A percentile compares a stretch with the other conserved stretches of the same genome.
Evolutionary conservation across 768 basidiomycete genomes (phyloP).

Genomic region (Tulasnella sp.): DNA sequence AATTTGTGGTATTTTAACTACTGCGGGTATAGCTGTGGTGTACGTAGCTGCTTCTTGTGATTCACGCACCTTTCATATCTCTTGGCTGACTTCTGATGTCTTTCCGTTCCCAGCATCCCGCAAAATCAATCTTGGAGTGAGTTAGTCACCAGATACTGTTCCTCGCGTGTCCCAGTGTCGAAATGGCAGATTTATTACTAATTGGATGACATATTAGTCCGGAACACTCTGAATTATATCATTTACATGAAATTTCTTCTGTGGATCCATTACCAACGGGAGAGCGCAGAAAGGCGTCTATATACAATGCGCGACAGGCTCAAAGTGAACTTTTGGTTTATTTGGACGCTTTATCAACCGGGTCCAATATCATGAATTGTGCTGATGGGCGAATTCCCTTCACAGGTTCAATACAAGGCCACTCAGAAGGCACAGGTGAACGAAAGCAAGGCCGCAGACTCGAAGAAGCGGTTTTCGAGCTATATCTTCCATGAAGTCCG

Average conservation of each 20-base stretch:
- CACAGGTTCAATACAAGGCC: slow-evolving; percentile 40
- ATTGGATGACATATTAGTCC: background rate
- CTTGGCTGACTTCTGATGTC: background rate
- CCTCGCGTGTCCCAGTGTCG: background rate
- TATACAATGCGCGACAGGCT: slow-evolving; percentile 64
- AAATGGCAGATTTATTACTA: background rate
- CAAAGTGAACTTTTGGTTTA: slow-evolving; percentile 54
- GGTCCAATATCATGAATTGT: slow-evolving; percentile 59
- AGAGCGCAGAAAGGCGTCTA: slow-evolving; percentile 58
- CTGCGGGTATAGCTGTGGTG: background rate
- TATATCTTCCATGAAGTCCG: slow-evolving; percentile 42
- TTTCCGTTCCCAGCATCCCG: background rate
- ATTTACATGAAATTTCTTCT: slow-evolving; percentile 40
- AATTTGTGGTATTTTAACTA: background rate
- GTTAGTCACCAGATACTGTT: background rate
- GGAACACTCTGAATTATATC: slow-evolving; percentile 25
- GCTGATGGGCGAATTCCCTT: background rate
- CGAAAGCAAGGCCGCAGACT: slow-evolving; percentile 45
- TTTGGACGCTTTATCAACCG: slow-evolving; percentile 58
- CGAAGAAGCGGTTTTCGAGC: slow-evolving; percentile 32
- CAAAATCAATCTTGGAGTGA: background rate
- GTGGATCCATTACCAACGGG: background rate
- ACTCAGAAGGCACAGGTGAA: slow-evolving; percentile 58
- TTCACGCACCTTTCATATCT: background rate
- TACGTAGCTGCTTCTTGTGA: background rate